These are phyloP conservation scores for Ballota nigra DNA, from an alignment of 257 asterid genomes.

Conservation along the genomic window DNA sequence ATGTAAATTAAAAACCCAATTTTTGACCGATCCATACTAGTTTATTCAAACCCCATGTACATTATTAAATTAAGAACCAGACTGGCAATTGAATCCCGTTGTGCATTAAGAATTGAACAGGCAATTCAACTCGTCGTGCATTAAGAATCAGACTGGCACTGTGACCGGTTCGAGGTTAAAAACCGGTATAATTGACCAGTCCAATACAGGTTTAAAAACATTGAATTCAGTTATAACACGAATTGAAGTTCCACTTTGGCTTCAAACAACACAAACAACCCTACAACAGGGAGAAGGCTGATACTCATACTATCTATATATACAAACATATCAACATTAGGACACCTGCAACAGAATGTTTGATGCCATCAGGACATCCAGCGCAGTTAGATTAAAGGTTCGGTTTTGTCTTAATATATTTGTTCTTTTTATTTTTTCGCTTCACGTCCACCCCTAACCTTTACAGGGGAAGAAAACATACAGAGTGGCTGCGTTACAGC, in stretches of 20 bases:
- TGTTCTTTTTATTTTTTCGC: neutral
- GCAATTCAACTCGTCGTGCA: too few species aligned
- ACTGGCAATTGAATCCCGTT: too few species aligned
- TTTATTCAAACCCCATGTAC: too few species aligned
- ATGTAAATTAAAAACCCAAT: too few species aligned
- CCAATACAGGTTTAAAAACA: too few species aligned
- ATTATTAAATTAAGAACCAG: too few species aligned
- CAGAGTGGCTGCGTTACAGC: constrained; percentile 29
- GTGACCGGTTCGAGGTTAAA: too few species aligned
- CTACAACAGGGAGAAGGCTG: neutral
- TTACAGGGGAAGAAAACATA: constrained; percentile 26
- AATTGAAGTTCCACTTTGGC: neutral
- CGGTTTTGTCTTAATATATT: neutral
- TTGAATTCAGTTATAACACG: neutral
- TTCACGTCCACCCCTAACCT: constrained; percentile 17
- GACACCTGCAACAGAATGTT: constrained; percentile 13
- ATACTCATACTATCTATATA: neutral
- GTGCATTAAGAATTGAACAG: too few species aligned
- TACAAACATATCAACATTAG: constrained; percentile 20
- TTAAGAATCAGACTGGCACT: too few species aligned
- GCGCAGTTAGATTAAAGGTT: constrained; percentile 22
- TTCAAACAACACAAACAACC: neutral
- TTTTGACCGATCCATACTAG: too few species aligned
- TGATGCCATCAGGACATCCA: constrained; percentile 30
- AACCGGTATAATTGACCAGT: too few species aligned